Base-by-base conservation (phyloP, 371 early-diverging fungal species). In the Lichtheimia ornata region DNA sequence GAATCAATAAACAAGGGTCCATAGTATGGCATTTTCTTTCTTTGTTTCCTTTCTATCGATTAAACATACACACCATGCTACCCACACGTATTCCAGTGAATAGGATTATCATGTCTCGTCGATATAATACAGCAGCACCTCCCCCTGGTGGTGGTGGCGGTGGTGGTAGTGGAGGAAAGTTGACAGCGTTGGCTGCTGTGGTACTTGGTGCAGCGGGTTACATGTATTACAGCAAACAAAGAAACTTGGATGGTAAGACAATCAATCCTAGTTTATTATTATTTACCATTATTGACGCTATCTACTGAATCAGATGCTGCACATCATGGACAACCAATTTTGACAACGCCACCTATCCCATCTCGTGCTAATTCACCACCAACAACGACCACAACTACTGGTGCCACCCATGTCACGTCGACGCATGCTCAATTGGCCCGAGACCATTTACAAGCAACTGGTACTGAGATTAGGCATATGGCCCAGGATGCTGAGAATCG, bases 181-280 rank as follows among this genome's bases (percentile, higher is more conserved):
- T 51, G 14, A 20, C 28, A 3, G 41, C 15, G 6, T 18, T 59
- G 24, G 52, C 27, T 2, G 51, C 59, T 6, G 51, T 45, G 17
- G 14, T 64, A 12, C 50, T 64, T 27, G 61, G 52, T 49, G 67
- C 53, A 49, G 64, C 65, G 44, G 64, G 66, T 50, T 41, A 51
- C n/a, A 62, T 53, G 22, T 73, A 73, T 20, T 64, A 66, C 49
- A 56, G 62, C 18, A 25, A 65, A 30, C 30, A 63, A 42, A 61
- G 45, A 20, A 47, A n/a, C 14, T 20, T 25, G 22, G 49, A 54
- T 47, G 47, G 47, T 47, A 47, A 47, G 22, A 17, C 35, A 47
- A 47, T 47, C 17, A 28, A 18, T 4, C 20, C 40, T 25, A 27
- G 18, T 28, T 44, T 15, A 35, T 47, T 50, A 0, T 28, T 35